phyloP scores from a whole-genome alignment of 1,284 basidiomycete genomes.

The Veloporphyrellus conicus region DNA sequence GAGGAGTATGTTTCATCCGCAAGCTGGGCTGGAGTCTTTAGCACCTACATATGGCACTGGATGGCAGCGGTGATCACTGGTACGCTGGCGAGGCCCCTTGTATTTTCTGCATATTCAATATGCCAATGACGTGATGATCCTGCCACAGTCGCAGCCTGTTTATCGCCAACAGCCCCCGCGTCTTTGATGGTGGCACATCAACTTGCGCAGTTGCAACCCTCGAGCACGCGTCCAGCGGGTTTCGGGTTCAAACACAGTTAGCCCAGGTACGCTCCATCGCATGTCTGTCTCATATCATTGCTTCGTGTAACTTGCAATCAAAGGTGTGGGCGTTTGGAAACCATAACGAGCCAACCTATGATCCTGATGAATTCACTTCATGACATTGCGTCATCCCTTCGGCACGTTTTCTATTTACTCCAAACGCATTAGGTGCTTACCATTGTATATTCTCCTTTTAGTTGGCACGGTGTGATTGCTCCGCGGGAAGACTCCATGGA shows the following conservation, averaged over 20 bases:
- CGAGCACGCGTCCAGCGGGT: neutral
- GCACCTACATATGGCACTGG: neutral
- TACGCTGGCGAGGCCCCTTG: neutral
- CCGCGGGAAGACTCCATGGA: no score
- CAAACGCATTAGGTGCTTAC: no score
- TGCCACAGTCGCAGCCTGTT: neutral
- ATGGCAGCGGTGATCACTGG: neutral
- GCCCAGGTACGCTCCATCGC: neutral
- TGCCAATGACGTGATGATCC: neutral
- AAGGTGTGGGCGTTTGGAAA: neutral
- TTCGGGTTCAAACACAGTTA: neutral
- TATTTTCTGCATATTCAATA: neutral
- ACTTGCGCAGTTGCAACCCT: neutral
- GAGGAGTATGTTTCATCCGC: neutral
- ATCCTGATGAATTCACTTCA: neutral
- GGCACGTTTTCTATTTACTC: neutral
- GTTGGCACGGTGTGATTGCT: no score
- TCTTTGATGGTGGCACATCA: neutral
- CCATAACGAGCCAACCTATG: no score
- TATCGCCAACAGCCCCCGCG: neutral
- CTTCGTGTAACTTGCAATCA: constrained; percentile 2
- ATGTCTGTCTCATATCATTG: neutral
- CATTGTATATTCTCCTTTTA: no score
- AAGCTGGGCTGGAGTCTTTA: neutral
- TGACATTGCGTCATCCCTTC: neutral